Percentiles rank a stretch among this genome's conserved stretches.
Evolutionary conservation across 192 early-diverging fungal genomes (phyloP).

Genomic region (Coemansia sp.): DNA sequence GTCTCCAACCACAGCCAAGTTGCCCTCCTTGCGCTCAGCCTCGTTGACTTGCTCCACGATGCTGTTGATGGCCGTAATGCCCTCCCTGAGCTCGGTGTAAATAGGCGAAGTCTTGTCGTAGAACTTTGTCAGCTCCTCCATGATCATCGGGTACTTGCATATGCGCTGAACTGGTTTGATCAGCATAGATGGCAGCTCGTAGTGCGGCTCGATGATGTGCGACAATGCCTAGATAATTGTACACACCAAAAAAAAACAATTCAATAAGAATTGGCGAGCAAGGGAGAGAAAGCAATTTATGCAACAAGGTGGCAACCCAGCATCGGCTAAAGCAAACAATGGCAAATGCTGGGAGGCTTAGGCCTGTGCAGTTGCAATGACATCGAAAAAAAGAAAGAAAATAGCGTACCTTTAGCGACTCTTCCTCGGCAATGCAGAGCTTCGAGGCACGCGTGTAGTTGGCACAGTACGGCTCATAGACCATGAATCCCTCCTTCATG

Average conservation of each 20-base stretch:
- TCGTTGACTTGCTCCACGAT: conserved; percentile 93
- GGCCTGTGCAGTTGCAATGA: not conserved
- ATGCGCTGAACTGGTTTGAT: conserved; percentile 99
- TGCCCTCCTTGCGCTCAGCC: conserved; percentile 86
- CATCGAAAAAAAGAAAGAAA: not conserved
- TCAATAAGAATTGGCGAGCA: not conserved
- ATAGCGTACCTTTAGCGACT: conserved; percentile 59
- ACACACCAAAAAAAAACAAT: not conserved
- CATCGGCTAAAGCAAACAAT: conserved; percentile 28
- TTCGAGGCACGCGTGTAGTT: conserved; percentile 84
- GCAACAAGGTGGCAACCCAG: conserved; percentile 8
- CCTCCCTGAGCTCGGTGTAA: conserved; percentile 68
- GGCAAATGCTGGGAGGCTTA: conserved; percentile 21
- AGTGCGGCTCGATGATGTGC: conserved; percentile 80
- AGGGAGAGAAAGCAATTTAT: not conserved
- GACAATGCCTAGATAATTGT: conserved; percentile 52
- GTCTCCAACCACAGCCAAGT: conserved; percentile 77
- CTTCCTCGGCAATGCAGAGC: conserved; percentile 67
- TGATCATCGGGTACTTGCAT: conserved; percentile 95
- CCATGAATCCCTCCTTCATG: conserved; percentile 78
- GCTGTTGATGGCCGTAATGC: conserved; percentile 80
- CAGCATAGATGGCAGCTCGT: conserved; percentile 87
- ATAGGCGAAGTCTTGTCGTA: conserved; percentile 64
- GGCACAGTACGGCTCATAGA: conserved; percentile 93
- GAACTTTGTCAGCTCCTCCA: conserved; percentile 64